Evolutionary conservation across 257 asterid genomes (phyloP).

Genomic region (Voacanga thouarsii): DNA sequence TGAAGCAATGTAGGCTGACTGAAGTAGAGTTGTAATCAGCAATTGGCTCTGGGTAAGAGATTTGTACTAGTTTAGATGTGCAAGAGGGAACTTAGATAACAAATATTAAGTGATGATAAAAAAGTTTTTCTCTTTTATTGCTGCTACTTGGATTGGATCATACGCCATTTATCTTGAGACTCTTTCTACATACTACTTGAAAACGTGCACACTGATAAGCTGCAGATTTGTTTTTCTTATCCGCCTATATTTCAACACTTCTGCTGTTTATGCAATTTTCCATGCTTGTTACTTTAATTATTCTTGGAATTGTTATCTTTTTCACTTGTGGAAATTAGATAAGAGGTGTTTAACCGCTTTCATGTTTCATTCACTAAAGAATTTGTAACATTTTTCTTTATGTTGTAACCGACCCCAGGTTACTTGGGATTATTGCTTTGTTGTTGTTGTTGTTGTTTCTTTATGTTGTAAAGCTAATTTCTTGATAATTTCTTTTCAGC

Average conservation of each 20-base stretch:
- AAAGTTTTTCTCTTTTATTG: not conserved
- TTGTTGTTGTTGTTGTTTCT: too few species aligned
- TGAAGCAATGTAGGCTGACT: constrained; percentile 2
- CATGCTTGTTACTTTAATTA: not conserved
- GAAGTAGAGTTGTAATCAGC: not conserved
- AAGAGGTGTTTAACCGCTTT: not conserved
- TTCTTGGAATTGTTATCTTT: not conserved
- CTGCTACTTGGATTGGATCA: constrained; percentile 6
- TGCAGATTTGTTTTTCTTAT: not conserved
- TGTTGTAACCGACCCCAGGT: too few species aligned
- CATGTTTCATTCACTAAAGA: not conserved
- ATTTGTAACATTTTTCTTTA: too few species aligned
- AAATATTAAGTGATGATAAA: not conserved
- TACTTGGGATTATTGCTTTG: too few species aligned
- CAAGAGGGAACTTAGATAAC: not conserved
- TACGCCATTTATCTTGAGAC: constrained; percentile 1
- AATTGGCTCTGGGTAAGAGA: constrained; percentile 32
- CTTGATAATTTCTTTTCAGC: not conserved
- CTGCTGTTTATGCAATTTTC: not conserved
- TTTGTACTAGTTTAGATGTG: constrained; percentile 16
- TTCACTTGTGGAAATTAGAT: not conserved
- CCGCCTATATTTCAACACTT: not conserved
- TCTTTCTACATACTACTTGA: constrained; percentile 12
- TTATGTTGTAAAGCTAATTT: not conserved
- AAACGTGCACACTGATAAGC: not conserved